Evolutionary conservation across 2,329 filamentous ascomycete species (phyloP), one percentile per base, ranked within the genome.

Genomic region (Lecanicillium sp.): DNA sequence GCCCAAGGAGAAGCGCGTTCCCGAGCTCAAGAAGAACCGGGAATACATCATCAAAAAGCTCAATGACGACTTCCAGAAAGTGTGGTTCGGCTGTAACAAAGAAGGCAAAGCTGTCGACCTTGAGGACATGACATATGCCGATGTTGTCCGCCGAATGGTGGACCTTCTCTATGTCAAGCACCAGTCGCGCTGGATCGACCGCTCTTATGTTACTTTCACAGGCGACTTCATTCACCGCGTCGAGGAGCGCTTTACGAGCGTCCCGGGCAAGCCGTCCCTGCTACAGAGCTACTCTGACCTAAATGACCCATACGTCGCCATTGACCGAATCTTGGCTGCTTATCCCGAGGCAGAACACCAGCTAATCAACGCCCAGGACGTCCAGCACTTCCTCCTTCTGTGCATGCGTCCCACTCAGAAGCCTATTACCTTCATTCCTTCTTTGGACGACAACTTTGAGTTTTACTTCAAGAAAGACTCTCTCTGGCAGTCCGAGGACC

Each of bases 391-490:
- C 73, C 65, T 98, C 38, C 73, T 94, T 25, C 80, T 98, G 31
- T 96, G 89, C 72, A 82, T 92, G 65, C 82, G 88, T 28, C 85
- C 84, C 34, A 83, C 83, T 29, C 92, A 98, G 70, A 98, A 98
- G 74, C 92, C 92, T 3, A 85, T 94, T 19, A 92, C 90, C 1
- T 98, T 98, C 58, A 89, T 98, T 20, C 92, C 92, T 5, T 73
- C 84, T n/a, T 73, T 98, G 16, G 92, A 98, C 53, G 88, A 94
- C 46, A 95, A 90, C 58, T 98, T 98, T 50, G 92, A 98, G 59
- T 95, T 94, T 67, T 98, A 87, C 71, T 98, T 98, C 82, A 98
- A 98, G 80, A 98, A 98, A 71, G 92, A 98, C 62, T 98, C 92
- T 2, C 75, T 98, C 7, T 98, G 92, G 92, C 92, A 98, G 65